A percentile compares a stretch with the other conserved stretches of the same genome.
phyloP scores from a whole-genome alignment of 2,329 filamentous ascomycete species.

The Biscogniauxia mediterranea region DNA sequence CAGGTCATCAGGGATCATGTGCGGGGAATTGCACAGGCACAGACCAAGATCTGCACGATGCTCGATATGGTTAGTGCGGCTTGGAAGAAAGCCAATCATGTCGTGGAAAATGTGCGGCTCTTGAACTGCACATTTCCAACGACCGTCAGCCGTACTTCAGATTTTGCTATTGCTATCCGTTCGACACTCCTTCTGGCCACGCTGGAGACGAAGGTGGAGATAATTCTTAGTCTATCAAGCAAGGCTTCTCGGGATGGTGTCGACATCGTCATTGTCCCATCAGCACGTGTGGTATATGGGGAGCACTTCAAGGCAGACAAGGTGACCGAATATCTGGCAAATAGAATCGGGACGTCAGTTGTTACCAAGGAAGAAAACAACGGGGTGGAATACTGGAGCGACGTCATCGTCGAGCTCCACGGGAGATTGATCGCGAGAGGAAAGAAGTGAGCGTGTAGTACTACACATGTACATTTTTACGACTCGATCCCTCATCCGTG shows the following conservation, averaged over 20 bases:
- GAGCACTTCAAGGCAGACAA: constrained; percentile 74
- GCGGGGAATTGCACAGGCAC: constrained; percentile 57
- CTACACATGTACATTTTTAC: background rate
- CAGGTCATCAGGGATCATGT: constrained; percentile 69
- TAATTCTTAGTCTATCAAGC: constrained; percentile 55
- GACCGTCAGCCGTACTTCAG: constrained; percentile 59
- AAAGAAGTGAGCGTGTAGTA: constrained; percentile 39
- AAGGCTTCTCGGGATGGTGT: constrained; percentile 47
- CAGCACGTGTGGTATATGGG: constrained; percentile 69
- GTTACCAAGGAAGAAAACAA: constrained; percentile 35
- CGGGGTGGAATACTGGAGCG: constrained; percentile 48
- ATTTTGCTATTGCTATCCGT: constrained; percentile 62
- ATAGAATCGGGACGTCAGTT: constrained; percentile 46
- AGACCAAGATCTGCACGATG: constrained; percentile 56
- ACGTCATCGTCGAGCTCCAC: constrained; percentile 54
- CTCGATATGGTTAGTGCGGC: constrained; percentile 57
- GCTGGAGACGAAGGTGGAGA: constrained; percentile 67
- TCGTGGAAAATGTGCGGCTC: constrained; percentile 59
- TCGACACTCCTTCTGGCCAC: constrained; percentile 61
- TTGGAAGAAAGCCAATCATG: constrained; percentile 64
- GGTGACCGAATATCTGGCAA: constrained; percentile 68
- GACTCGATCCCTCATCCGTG: background rate
- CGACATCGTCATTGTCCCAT: constrained; percentile 51
- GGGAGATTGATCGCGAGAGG: constrained; percentile 55
- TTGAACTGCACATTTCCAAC: constrained; percentile 66